Percentiles rank a stretch among this genome's conserved stretches.
phyloP scores from a whole-genome alignment of 1,284 basidiomycete species.

The Cutaneotrichosporon cavernicola region DNA sequence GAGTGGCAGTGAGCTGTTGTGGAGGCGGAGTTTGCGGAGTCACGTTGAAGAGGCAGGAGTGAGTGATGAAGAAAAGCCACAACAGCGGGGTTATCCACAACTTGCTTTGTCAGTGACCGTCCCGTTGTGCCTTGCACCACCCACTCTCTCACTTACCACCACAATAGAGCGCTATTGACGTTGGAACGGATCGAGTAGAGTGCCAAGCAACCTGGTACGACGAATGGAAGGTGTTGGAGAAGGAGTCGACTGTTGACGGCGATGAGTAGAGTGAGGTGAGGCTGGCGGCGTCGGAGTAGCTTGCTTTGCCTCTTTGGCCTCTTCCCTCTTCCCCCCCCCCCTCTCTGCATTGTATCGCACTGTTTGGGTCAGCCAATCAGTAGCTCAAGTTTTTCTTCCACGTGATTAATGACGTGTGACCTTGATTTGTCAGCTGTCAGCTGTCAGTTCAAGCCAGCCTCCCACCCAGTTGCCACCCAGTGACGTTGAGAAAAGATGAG shows the following conservation, averaged over 20 bases:
- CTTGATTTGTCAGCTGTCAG: not conserved
- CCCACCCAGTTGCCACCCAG: not conserved
- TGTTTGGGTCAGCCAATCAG: not conserved
- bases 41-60: slow-evolving; percentile 2
- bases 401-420: not conserved
- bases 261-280: not conserved
- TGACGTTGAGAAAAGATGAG: not conserved
- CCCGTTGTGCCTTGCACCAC: not conserved
- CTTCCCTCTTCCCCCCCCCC: not conserved
- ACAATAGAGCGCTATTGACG: not conserved
- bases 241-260: not conserved
- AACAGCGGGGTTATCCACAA: slow-evolving; percentile 2
- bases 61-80: slow-evolving; percentile 5
- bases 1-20: not conserved
- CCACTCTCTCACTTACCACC: not conserved
- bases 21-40: slow-evolving; percentile 7
- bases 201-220: not conserved
- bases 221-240: not conserved
- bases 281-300: not conserved
- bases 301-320: not conserved
- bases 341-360: not conserved
- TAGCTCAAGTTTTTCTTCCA: not conserved
- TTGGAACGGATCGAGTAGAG: not conserved
- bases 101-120: not conserved
- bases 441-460: not conserved